A percentile compares a stretch with the other conserved stretches of the same genome.
Conservation (phyloP, 176 grass and related monocot species). For the Typha latifolia region DNA sequence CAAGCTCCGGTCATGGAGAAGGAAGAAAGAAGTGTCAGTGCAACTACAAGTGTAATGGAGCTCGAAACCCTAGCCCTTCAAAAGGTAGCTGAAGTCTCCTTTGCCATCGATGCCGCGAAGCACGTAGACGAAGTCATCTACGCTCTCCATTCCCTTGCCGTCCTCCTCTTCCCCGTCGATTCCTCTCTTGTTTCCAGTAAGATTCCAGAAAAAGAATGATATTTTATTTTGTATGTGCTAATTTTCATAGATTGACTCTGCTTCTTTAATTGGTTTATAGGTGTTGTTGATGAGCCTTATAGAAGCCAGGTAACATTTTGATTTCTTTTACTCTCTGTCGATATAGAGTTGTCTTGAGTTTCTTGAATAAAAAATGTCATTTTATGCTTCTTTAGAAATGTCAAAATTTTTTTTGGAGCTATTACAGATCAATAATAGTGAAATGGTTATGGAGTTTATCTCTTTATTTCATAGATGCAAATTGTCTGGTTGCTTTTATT, state of each 20-base stretch:
- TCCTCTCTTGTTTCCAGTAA: constrained; percentile 25
- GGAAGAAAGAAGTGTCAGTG: not conserved
- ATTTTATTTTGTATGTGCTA: not conserved
- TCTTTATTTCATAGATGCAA: too few relatives aligned
- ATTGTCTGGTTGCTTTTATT: too few relatives aligned
- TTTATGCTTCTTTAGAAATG: not conserved
- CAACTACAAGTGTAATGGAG: not conserved
- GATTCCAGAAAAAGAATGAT: not conserved
- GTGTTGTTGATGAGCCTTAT: constrained; percentile 45
- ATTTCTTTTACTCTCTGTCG: too few relatives aligned
- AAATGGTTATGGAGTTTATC: too few relatives aligned
- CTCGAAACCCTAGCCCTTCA: constrained; percentile 38
- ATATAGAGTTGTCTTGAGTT: not conserved
- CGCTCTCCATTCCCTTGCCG: constrained; percentile 34
- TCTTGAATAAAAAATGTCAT: not conserved
- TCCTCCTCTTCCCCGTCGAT: constrained; percentile 38
- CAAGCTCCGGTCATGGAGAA: constrained; percentile 7
- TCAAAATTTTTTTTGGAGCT: too few relatives aligned
- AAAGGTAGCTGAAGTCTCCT: constrained; percentile 54
- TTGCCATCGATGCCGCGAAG: constrained; percentile 34
- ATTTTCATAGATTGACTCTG: not conserved
- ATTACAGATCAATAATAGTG: not conserved
- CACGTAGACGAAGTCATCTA: constrained; percentile 44
- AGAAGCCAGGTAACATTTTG: constrained; percentile 47
- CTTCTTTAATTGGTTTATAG: constrained; percentile 24